Percentiles rank a stretch among this genome's conserved stretches.
These are phyloP conservation scores for Spiromastix sp. DNA, from an alignment of 2,329 filamentous ascomycete species.

Conservation along the genomic window DNA sequence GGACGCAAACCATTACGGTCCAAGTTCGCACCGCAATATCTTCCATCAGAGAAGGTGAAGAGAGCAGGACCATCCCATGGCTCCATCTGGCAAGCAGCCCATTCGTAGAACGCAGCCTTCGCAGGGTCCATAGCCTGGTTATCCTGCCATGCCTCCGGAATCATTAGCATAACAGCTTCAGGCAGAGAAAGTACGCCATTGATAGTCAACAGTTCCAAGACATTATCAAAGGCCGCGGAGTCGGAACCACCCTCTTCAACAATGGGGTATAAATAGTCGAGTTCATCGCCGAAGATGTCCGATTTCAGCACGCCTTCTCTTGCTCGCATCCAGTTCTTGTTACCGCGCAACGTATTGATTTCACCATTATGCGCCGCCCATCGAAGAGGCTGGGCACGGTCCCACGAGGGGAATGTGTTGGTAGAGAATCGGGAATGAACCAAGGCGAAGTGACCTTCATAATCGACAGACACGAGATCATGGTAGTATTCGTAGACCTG, in stretches of 20 bases:
- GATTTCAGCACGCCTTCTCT: conserved; percentile 93
- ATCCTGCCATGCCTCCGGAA: conserved; percentile 95
- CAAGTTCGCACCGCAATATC: conserved; percentile 93
- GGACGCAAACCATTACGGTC: conserved; percentile 92
- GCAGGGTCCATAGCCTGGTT: conserved; percentile 85
- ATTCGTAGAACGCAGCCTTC: conserved; percentile 96
- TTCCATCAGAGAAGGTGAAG: conserved; percentile 93
- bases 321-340: conserved; percentile 99
- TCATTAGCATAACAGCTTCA: conserved; percentile 97
- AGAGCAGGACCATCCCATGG: conserved; percentile 95
- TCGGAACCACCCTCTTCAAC: conserved; percentile 95
- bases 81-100: conserved; percentile 98
- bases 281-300: conserved; percentile 81
- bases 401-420: conserved; percentile 97
- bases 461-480: conserved; percentile 92
- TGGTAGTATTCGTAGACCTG: conserved; percentile 99
- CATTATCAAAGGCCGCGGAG: conserved; percentile 94
- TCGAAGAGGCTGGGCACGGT: conserved; percentile 87
- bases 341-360: conserved; percentile 93
- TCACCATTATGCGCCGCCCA: conserved; percentile 99
- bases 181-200: conserved; percentile 92
- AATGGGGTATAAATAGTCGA: conserved; percentile 83
- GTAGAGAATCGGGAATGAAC: conserved; percentile 97
- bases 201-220: conserved; percentile 84
- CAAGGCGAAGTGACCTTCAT: conserved; percentile 91